phyloP scores from a whole-genome alignment of 2,329 filamentous ascomycete genomes.

The Trichoderma endophyticum region DNA sequence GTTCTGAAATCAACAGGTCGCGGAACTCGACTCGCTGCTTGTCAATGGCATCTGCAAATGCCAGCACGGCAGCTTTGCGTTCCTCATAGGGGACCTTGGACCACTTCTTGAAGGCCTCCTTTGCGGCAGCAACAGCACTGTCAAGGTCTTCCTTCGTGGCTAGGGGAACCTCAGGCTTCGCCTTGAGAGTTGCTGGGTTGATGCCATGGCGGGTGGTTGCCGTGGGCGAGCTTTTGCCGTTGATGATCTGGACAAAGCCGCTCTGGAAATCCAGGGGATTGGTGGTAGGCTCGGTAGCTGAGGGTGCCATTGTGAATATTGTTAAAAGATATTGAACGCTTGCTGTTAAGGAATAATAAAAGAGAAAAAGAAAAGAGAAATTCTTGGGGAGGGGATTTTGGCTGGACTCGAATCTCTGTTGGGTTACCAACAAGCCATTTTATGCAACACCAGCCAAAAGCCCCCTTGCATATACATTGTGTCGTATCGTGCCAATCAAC shows the following conservation, averaged over 20 bases:
- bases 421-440: background rate
- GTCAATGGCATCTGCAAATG: constrained; percentile 29
- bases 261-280: background rate
- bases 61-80: constrained; percentile 24
- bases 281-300: background rate
- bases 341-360: background rate
- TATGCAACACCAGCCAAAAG: background rate
- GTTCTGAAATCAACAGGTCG: constrained; percentile 25
- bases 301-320: constrained; percentile 3
- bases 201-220: constrained; percentile 21
- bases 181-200: constrained; percentile 33
- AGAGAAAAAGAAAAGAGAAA: background rate
- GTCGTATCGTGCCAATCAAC: background rate
- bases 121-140: constrained; percentile 28
- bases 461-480: background rate
- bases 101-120: constrained; percentile 30
- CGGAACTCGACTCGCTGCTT: constrained; percentile 23
- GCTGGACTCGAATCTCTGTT: background rate
- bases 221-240: constrained; percentile 25
- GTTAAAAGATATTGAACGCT: background rate
- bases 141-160: constrained; percentile 30
- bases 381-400: background rate
- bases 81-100: constrained; percentile 27
- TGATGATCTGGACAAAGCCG: constrained; percentile 23
- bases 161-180: constrained; percentile 32